Evolutionary conservation across 2,329 filamentous ascomycete species (phyloP).

Genomic region (Nemania bipapillata): DNA sequence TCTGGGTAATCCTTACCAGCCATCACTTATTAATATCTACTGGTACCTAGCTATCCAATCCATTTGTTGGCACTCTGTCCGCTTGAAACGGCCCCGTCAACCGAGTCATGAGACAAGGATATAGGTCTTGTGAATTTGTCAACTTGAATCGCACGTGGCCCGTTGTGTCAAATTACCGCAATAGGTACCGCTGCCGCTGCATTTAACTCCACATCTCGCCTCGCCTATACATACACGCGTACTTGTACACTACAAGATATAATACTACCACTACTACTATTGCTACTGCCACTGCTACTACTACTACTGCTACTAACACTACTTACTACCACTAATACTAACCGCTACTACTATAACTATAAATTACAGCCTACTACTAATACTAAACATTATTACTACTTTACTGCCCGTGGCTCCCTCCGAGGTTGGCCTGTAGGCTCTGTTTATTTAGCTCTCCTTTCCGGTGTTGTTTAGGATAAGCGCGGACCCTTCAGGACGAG

Average conservation of each 20-base stretch:
- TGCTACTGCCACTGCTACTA: no score
- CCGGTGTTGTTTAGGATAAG: conserved; percentile 1
- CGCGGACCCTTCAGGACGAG: conserved; percentile 3
- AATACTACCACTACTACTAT: conserved; percentile 10
- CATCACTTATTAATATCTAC: conserved; percentile 8
- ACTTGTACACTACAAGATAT: background rate
- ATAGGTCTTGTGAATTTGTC: conserved; percentile 27
- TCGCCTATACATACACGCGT: background rate
- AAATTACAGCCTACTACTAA: no score
- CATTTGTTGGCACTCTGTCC: conserved; percentile 4
- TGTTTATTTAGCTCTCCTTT: conserved; percentile 8
- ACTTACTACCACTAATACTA: no score
- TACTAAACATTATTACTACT: no score
- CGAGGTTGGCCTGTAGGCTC: conserved; percentile 10
- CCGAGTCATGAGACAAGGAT: conserved; percentile 19
- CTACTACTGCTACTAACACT: no score
- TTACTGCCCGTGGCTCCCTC: conserved; percentile 24
- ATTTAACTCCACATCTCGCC: conserved; percentile 21
- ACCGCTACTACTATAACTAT: no score
- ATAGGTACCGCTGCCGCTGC: background rate
- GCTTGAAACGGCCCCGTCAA: conserved; percentile 13
- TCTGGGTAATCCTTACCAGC: background rate
- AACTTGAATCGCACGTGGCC: conserved; percentile 26
- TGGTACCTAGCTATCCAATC: no score
- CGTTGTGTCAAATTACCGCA: conserved; percentile 17